These are phyloP conservation scores for Phellinidium pouzarii DNA, from an alignment of 1,284 basidiomycete species.

Conservation along the genomic window DNA sequence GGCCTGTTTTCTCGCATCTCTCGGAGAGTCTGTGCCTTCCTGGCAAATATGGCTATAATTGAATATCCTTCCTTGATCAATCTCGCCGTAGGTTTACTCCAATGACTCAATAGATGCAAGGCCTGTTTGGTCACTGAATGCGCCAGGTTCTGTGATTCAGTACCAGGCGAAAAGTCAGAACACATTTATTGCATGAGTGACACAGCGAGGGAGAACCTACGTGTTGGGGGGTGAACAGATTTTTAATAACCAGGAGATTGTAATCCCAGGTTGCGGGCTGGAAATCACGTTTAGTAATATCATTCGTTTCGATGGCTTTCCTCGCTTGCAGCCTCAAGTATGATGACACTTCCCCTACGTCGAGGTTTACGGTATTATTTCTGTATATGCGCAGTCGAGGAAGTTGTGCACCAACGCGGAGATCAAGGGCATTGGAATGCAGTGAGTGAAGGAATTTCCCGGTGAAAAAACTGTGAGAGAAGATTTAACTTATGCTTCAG, in stretches of 20 bases:
- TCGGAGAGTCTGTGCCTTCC: not conserved
- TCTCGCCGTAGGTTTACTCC: not conserved
- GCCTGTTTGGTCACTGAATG: conserved; percentile 15
- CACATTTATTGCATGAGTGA: not conserved
- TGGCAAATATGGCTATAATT: conserved; percentile 11
- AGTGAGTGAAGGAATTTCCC: not conserved
- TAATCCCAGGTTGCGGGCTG: conserved; percentile 15
- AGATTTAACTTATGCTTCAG: too few species aligned
- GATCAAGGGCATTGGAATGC: not conserved
- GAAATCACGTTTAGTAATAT: not conserved
- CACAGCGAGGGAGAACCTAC: conserved; percentile 10
- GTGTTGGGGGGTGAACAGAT: conserved; percentile 19
- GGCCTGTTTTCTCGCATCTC: not conserved
- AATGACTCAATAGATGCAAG: conserved; percentile 4
- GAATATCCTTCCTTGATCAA: conserved; percentile 14
- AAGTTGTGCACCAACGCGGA: not conserved
- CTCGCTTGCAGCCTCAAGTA: not conserved
- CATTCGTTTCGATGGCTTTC: not conserved
- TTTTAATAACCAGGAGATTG: conserved; percentile 16
- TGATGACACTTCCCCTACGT: not conserved
- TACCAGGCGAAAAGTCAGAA: not conserved
- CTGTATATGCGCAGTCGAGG: not conserved
- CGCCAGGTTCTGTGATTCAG: conserved; percentile 16
- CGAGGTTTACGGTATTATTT: not conserved
- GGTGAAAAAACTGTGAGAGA: not conserved